Base-by-base conservation (phyloP, 257 asterid genomes). In the Anisodus tanguticus region DNA sequence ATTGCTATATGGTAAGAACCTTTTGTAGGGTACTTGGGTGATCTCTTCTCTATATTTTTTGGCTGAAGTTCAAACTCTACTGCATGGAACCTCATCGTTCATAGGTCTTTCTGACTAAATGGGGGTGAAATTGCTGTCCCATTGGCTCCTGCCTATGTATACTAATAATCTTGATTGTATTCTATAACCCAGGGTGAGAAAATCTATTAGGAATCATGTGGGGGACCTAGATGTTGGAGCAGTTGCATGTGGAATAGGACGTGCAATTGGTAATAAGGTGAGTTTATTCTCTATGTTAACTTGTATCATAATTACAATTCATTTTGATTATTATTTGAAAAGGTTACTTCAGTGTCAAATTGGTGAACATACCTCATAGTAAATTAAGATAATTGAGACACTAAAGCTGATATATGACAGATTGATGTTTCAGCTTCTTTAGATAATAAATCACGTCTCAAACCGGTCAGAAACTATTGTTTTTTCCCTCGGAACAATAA, bases 191-290 rank as follows among this genome's bases (percentile, higher is more conserved):
- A 95, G 98, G 99, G 98, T 95, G 84, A 89, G 98, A 85, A 95
- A 92, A 82, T 55, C 91, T 22, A 93, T 94, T 47, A 89, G 99
- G 85, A 87, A 91, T 39, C 91, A 93, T 80, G 94, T 91, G 3
- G 99, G 99, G 55, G 99, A 95, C 84, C 91, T 95, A 17, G 99
- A 95, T 69, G 97, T 93, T 83, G 92, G 88, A 83, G 99, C 99
- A 70, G 99, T 95, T 1, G 98, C 98, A 1, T 95, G 99, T 87
- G 99, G 99, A 47, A 90, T 94, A 81, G 99, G 99, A 19, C 99
- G 98, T 54, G 98, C 99, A 8, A 95, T 95, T 64, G 99, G 99
- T 85, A 97, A 97, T 81, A 97, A 97, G 98, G 99, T 95, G 88
- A 87, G 64, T 15, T 77, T 76, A 15, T 64, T 26, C 17, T 64